Conservation (phyloP, 805 yeast species). For the Ogataea trehalophila region DNA sequence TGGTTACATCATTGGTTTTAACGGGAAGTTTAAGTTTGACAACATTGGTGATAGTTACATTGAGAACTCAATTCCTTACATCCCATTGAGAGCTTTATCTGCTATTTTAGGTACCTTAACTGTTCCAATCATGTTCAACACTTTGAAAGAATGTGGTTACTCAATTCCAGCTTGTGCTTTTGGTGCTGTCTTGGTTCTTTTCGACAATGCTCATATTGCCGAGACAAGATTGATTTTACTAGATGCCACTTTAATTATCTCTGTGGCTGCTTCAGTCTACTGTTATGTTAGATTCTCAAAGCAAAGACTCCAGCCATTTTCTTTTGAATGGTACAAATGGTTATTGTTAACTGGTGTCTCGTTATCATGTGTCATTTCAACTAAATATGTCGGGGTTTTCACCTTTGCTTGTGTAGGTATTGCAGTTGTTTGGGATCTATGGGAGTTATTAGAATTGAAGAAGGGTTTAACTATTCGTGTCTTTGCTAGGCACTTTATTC, state of each 20-base stretch:
- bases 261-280: slow-evolving; percentile 78
- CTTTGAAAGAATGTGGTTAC: slow-evolving; percentile 81
- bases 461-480: slow-evolving; percentile 56
- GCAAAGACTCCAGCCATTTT: slow-evolving; percentile 62
- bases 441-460: slow-evolving; percentile 76
- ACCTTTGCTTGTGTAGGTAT: slow-evolving; percentile 84
- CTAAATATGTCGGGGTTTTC: slow-evolving; percentile 94
- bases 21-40: slow-evolving; percentile 90
- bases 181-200: slow-evolving; percentile 68
- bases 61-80: slow-evolving; percentile 75
- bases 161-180: slow-evolving; percentile 74
- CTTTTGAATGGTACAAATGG: slow-evolving; percentile 84
- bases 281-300: slow-evolving; percentile 75
- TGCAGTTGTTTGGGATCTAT: slow-evolving; percentile 80
- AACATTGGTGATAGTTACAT: slow-evolving; percentile 81
- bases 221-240: slow-evolving; percentile 88
- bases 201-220: slow-evolving; percentile 86
- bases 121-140: slow-evolving; percentile 77
- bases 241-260: slow-evolving; percentile 82
- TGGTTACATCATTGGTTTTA: slow-evolving; percentile 85
- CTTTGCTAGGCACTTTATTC: slow-evolving; percentile 64
- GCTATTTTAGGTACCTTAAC: slow-evolving; percentile 81
- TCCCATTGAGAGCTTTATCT: slow-evolving; percentile 73
- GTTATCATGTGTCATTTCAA: slow-evolving; percentile 87
- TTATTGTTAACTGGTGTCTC: slow-evolving; percentile 76